A percentile compares a stretch with the other conserved stretches of the same genome.
Evolutionary conservation across 2,329 filamentous ascomycete genomes (phyloP).

Genomic region (Esteya vermicola): DNA sequence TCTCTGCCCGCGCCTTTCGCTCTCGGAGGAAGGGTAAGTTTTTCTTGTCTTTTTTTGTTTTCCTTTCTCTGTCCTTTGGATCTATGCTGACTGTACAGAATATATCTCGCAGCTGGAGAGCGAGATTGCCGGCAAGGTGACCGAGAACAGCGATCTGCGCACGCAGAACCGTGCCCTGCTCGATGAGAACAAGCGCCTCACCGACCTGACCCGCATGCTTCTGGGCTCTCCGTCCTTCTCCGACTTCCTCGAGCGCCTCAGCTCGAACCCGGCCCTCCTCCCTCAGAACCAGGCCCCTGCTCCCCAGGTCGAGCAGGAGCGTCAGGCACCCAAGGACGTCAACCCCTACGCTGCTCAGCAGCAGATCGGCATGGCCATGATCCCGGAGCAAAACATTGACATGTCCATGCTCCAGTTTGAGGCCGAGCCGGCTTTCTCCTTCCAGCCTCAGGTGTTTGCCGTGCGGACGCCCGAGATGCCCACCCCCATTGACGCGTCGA

Average conservation of each 20-base stretch:
- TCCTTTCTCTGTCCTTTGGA: neutral
- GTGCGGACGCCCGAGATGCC: slow-evolving; percentile 19
- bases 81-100: slow-evolving; percentile 38
- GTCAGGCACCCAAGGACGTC: slow-evolving; percentile 49
- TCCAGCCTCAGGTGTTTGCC: slow-evolving; percentile 60
- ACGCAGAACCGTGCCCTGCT: slow-evolving; percentile 66
- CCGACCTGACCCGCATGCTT: slow-evolving; percentile 67
- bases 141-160: slow-evolving; percentile 70
- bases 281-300: slow-evolving; percentile 17
- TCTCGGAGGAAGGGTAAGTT: slow-evolving; percentile 90
- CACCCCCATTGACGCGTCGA: slow-evolving; percentile 38
- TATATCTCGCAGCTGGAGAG: slow-evolving; percentile 91
- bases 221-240: slow-evolving; percentile 71
- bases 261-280: slow-evolving; percentile 34
- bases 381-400: slow-evolving; percentile 66
- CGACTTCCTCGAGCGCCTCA: slow-evolving; percentile 61
- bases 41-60: neutral
- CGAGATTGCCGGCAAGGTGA: slow-evolving; percentile 72
- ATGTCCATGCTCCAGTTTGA: slow-evolving; percentile 56
- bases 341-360: slow-evolving; percentile 46
- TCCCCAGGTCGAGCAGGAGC: slow-evolving; percentile 21
- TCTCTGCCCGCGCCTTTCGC: slow-evolving; percentile 92
- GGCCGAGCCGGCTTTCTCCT: slow-evolving; percentile 35
- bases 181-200: slow-evolving; percentile 74
- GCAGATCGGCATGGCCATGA: slow-evolving; percentile 68